Base-by-base conservation (phyloP, 2,329 filamentous ascomycete genomes). In the Fusarium abutilonis region DNA sequence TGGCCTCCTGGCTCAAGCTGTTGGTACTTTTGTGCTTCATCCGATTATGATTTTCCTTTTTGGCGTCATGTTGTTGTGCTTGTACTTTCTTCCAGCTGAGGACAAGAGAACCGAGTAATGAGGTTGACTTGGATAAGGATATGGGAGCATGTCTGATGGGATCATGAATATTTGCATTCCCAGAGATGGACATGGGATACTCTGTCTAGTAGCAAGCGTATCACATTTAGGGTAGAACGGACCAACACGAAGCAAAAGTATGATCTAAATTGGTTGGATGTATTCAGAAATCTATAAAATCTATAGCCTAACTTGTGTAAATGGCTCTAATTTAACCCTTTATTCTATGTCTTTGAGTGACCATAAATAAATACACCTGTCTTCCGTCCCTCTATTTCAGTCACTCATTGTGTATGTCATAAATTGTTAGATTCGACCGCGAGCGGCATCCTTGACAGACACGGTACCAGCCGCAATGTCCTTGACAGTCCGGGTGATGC, bases 401-500 rank as follows among this genome's bases (percentile, higher is more conserved):
- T 17, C 39, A 36, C 36, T 59, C 17, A 46, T 58, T 15, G 23
- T 26, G 42, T 26, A 42, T 43, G 28, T 45, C 23, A 38, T 49
- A 28, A 26, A 7, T n/a, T 34, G 54, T 69, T 60, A 77, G 32
- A 78, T 70, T 19, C 76, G 75, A 40, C 82, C 80, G 46, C 76
- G 78, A 31, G 91, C 91, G 21, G 91, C 89, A 41, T 91, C 86
- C 69, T 91, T 80, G 8, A 92, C 86, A 19, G 83, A 88, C 14
- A 83, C 84, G 74, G 89, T 88, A 21, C 91, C 92, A 29, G 86
- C 86, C n/a, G 82, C 83, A 70, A 97, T 92, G 56, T 89, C 87
- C 79, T 92, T 88, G 60, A 92, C 89, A 28, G 89, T 90, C 60
- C 84, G 81, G 43, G 91, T 82, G 71, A 97, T 97, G 63, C 88